Evolutionary conservation across 768 basidiomycete genomes (phyloP).

Genomic region (Leucosporidium yakuticum): DNA sequence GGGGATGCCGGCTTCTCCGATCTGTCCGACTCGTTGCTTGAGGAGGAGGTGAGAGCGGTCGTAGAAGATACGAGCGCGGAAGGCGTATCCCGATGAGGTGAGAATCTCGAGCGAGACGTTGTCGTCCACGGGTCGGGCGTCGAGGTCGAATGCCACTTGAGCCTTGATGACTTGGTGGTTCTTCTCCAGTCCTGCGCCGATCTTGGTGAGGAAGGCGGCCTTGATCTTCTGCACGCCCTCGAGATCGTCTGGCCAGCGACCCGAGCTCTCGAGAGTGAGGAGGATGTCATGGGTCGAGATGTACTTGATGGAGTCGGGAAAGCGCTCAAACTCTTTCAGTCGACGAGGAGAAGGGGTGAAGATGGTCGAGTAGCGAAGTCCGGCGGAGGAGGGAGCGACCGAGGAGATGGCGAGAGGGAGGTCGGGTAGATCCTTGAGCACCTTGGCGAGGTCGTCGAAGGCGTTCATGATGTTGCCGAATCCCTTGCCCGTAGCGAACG

Average conservation of each 20-base stretch:
- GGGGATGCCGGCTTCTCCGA: conserved; percentile 44
- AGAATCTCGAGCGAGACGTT: conserved; percentile 67
- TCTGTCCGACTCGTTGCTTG: conserved; percentile 56
- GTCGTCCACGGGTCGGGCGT: conserved; percentile 60
- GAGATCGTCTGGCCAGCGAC: conserved; percentile 91
- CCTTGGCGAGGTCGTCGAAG: conserved; percentile 70
- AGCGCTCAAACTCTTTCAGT: conserved; percentile 35
- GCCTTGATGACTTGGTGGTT: conserved; percentile 49
- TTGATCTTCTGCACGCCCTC: conserved; percentile 89
- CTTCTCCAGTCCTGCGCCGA: conserved; percentile 62
- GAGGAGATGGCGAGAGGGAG: conserved; percentile 72
- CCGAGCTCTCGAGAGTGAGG: conserved; percentile 85
- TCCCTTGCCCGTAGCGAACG: conserved; percentile 42
- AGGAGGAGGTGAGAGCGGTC: conserved; percentile 76
- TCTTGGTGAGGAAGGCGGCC: conserved; percentile 77
- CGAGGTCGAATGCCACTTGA: conserved; percentile 51
- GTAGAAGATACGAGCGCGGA: conserved; percentile 75
- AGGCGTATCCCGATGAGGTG: conserved; percentile 78
- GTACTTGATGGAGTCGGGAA: conserved; percentile 44
- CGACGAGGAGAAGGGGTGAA: conserved; percentile 75
- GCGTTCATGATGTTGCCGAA: conserved; percentile 58
- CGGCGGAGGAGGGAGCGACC: conserved; percentile 65
- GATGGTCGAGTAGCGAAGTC: conserved; percentile 70
- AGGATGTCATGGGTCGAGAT: conserved; percentile 65
- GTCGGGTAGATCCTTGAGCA: conserved; percentile 64